Conservation (phyloP, 371 early-diverging fungal genomes). For the Rhizopus stolonifer region DNA sequence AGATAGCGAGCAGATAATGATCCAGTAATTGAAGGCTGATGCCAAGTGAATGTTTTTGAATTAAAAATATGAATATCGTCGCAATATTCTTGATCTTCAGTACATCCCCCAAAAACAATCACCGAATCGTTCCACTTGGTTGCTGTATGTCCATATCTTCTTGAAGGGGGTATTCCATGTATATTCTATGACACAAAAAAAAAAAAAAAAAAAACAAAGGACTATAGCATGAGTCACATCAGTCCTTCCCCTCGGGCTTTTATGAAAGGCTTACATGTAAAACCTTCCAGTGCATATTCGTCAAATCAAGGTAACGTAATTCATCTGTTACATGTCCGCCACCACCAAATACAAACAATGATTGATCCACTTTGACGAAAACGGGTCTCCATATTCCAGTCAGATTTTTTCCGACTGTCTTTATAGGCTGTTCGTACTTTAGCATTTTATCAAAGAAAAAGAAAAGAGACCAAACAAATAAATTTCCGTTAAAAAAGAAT, state of each 20-base stretch:
- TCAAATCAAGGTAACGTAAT: slow-evolving; percentile 54
- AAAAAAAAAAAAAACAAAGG: no score
- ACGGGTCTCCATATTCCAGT: slow-evolving; percentile 64
- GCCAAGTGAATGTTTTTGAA: slow-evolving; percentile 58
- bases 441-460: slow-evolving; percentile 4
- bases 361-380: slow-evolving; percentile 55
- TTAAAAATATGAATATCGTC: slow-evolving; percentile 67
- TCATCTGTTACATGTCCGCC: slow-evolving; percentile 62
- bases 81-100: slow-evolving; percentile 57
- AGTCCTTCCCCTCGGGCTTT: slow-evolving; percentile 1
- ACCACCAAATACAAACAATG: slow-evolving; percentile 58
- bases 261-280: slow-evolving; percentile 25
- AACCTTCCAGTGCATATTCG: slow-evolving; percentile 37
- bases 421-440: slow-evolving; percentile 44
- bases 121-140: slow-evolving; percentile 57
- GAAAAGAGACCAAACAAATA: background rate
- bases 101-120: slow-evolving; percentile 64
- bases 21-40: slow-evolving; percentile 57
- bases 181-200: slow-evolving; percentile 31
- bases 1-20: slow-evolving; percentile 50
- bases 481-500: background rate
- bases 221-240: slow-evolving; percentile 3
- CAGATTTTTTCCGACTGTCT: slow-evolving; percentile 55
- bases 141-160: slow-evolving; percentile 63
- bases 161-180: slow-evolving; percentile 55